Evolutionary conservation across 1,139 yeast genomes (phyloP).

Genomic region (Pneumocystis wakefieldiae): DNA sequence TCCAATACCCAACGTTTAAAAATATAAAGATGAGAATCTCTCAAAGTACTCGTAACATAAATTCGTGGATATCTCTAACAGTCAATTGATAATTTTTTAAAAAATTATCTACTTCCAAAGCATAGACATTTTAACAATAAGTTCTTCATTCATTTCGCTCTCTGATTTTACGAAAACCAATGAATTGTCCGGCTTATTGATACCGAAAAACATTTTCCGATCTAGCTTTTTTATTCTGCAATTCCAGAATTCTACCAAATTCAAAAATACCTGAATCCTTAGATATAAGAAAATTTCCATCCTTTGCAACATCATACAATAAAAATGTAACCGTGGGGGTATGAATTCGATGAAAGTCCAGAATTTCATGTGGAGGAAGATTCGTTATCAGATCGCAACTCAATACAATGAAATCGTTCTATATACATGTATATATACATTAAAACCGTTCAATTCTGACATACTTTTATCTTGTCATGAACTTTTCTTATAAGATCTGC

Average conservation of each 20-base stretch:
- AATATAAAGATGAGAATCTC: slow-evolving; percentile 69
- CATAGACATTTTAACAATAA: slow-evolving; percentile 71
- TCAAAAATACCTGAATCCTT: slow-evolving; percentile 5
- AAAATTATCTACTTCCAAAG: slow-evolving; percentile 42
- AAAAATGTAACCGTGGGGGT: slow-evolving; percentile 8
- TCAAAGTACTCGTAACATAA: slow-evolving; percentile 56
- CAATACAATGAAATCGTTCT: slow-evolving; percentile 50
- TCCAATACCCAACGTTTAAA: slow-evolving; percentile 26
- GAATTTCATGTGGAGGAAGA: slow-evolving; percentile 73
- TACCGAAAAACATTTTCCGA: slow-evolving; percentile 4
- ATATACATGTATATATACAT: not conserved
- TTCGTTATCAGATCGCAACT: slow-evolving; percentile 93
- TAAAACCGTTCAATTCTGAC: slow-evolving; percentile 21
- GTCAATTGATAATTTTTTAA: not conserved
- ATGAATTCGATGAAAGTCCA: slow-evolving; percentile 57
- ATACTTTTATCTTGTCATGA: slow-evolving; percentile 15
- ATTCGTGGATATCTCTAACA: slow-evolving; percentile 42
- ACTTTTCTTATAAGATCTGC: slow-evolving; percentile 39
- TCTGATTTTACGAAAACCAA: slow-evolving; percentile 17
- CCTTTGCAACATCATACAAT: slow-evolving; percentile 6
- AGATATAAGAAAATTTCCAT: slow-evolving; percentile 2
- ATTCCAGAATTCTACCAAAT: not conserved
- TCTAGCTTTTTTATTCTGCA: not conserved
- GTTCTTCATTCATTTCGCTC: slow-evolving; percentile 30
- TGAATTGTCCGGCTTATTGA: slow-evolving; percentile 8